Base-by-base conservation (phyloP, 2,329 filamentous ascomycete species). In the Aspergillus tanneri region DNA sequence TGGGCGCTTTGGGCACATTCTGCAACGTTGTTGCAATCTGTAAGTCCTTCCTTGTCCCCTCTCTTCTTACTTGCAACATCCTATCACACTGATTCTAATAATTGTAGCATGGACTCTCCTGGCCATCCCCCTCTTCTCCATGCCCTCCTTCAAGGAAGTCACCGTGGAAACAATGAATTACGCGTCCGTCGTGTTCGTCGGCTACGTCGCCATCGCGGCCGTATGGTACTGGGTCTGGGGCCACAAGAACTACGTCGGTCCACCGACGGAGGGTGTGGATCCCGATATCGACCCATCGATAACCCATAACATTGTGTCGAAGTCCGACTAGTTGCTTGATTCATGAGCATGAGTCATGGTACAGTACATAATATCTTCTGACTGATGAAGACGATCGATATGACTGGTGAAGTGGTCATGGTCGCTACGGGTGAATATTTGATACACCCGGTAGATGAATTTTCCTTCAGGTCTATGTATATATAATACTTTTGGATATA, bases 181-280 rank as follows among this genome's bases (percentile, higher is more conserved):
- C 67, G 86, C 85, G 1, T 83, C 83, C 11, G 86, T 84, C 25
- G 86, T 90, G n/a, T 88, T 89, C 57, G 79, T 85, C 21, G 83
- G 76, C 4, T 85, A 87, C 53, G 77, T 80, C 46, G 40, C 73
- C 30, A 77, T 88, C 48, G 81, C 86, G 1, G 77, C 74, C 8
- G 66, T 71, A 6, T 90, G 85, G 85, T 90, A 90, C 72, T 72
- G 82, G 56, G 75, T 77, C 43, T 87, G 84, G 83, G 86, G 86
- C 25, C 79, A 81, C 69, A 80, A 82, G 70, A 81, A 88, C 46
- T 65, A 65, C 45, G 56, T 53, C 4, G 63, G 63, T 69, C 61
- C 59, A 3, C 58, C 57, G 21, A 57, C 55, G n/a, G 62, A 65
- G 24, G 60, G 57, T 6, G 49, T 64, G 32, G 59, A 59, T 18